Conservation (phyloP, 495 filamentous ascomycete genomes). For the Xylaria cubensis region DNA sequence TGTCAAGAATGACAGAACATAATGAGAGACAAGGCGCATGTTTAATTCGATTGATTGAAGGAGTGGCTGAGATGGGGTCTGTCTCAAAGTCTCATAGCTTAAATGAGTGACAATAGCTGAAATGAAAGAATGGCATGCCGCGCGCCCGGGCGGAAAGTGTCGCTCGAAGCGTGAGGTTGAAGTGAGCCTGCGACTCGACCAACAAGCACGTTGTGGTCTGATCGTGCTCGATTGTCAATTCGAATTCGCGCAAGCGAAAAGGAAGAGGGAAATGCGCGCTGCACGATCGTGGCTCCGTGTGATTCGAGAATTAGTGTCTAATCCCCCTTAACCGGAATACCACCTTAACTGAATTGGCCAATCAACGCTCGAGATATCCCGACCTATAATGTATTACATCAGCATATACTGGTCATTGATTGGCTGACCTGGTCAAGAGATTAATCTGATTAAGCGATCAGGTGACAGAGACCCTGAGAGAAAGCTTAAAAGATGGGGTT, state of each 20-base stretch:
- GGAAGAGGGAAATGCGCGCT: not conserved
- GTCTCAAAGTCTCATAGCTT: not conserved
- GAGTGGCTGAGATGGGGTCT: conserved; percentile 23
- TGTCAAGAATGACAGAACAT: conserved; percentile 18
- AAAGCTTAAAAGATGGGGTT: conserved; percentile 4
- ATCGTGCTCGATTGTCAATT: conserved; percentile 8
- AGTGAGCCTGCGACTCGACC: conserved; percentile 20
- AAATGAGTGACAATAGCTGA: conserved; percentile 17
- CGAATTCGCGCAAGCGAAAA: not conserved
- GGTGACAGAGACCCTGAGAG: conserved; percentile 3
- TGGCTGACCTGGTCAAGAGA: too few relatives aligned
- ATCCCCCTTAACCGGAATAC: too few relatives aligned
- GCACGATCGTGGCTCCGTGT: conserved; percentile 13
- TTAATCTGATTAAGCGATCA: too few relatives aligned
- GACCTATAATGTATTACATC: too few relatives aligned
- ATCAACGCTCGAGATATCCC: too few relatives aligned
- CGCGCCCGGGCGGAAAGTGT: conserved; percentile 4
- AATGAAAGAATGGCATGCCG: conserved; percentile 25
- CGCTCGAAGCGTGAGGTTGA: conserved; percentile 8
- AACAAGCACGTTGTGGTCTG: conserved; percentile 16
- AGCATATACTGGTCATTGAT: too few relatives aligned
- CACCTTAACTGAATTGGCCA: too few relatives aligned
- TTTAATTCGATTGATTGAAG: not conserved
- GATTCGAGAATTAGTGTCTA: conserved; percentile 14
- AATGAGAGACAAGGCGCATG: conserved; percentile 23